Evolutionary conservation across 768 basidiomycete species (phyloP), one percentile per base, ranked within the genome.

Genomic region (Sarcodon sp.): DNA sequence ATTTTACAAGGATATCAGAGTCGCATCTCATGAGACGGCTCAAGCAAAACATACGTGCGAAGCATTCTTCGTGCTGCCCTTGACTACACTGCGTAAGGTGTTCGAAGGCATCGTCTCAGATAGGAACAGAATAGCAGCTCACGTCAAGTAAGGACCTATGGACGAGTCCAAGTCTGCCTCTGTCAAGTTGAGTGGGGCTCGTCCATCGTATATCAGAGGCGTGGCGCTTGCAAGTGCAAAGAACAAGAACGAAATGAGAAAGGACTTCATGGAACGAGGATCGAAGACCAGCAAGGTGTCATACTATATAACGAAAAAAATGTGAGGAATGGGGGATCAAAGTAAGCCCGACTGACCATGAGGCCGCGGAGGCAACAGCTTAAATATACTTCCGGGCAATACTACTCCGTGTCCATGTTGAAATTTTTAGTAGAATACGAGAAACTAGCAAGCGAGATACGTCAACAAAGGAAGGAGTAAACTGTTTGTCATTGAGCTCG

Each of bases 61-160:
- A 12, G 76, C 77, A 52, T 67, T 67, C 50, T 73, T 59, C 8
- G 65, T 62, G 4, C 78, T 27, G 4, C 21, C 77, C 55, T 77
- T 79, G 27, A 80, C 79, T 3, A 64, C 74, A 4, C 77, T 80
- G 46, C 3, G 21, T 27, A n/a, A 45, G 16, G 33, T 13, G 16
- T 35, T 35, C 27, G n/a, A 7, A 38, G 16, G 33, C 6, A 32
- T 27, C 27, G 1, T n/a, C 18, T 34, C 1, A 13, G 13, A 10
- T 12, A 9, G 9, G 12, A 1, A 15, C 3, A 13, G 46, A n/a
- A 44, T 8, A 11, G 13, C 3, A 18, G 63, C 75, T 54, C 50
- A 81, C 78, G 75, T 76, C 36, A 78, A 53, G 55, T 70, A 80
- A 9, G 76, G 77, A 7, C 71, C 75, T 7, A 59, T 62, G 1